phyloP scores from a whole-genome alignment of 176 grass and related monocot genomes.

The Phyllostachys edulis region DNA sequence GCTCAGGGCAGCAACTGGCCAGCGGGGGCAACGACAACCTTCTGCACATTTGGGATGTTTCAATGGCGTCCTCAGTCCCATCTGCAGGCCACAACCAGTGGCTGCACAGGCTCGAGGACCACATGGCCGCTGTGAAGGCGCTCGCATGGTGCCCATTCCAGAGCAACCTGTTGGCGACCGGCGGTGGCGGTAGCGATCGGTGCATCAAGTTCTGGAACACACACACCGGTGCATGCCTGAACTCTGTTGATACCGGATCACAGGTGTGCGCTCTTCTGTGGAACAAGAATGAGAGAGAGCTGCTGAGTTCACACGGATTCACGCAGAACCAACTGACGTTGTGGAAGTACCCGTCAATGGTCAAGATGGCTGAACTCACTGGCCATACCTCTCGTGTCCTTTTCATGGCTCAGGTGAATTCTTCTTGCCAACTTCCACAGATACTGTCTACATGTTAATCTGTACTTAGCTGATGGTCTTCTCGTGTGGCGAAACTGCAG shows the following conservation, averaged over 20 bases:
- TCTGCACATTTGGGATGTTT: constrained; percentile 61
- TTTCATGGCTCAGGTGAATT: constrained; percentile 56
- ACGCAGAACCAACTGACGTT: constrained; percentile 51
- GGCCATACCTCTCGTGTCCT: constrained; percentile 62
- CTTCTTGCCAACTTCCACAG: not conserved
- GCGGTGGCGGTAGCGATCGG: constrained; percentile 47
- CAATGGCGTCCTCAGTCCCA: constrained; percentile 47
- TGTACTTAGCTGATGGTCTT: constrained; percentile 28
- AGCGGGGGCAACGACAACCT: constrained; percentile 76
- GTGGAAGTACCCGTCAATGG: constrained; percentile 64
- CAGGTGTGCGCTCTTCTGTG: constrained; percentile 55
- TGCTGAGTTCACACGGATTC: constrained; percentile 54
- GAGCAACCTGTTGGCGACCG: constrained; percentile 62
- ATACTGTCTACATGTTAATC: not conserved
- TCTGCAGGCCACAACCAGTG: constrained; percentile 59
- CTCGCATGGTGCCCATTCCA: constrained; percentile 79
- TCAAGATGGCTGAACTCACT: constrained; percentile 62
- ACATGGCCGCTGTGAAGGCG: constrained; percentile 64
- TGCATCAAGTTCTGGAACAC: constrained; percentile 80
- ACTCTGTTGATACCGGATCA: constrained; percentile 55
- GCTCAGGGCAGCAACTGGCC: constrained; percentile 58
- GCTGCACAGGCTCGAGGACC: constrained; percentile 60
- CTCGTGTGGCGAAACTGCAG: constrained; percentile 33
- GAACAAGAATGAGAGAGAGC: constrained; percentile 59
- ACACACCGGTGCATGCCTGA: constrained; percentile 53